Percentiles rank a stretch among this genome's conserved stretches.
Conservation (phyloP, 179 eudicot genomes). For the Patellifolia procumbens region DNA sequence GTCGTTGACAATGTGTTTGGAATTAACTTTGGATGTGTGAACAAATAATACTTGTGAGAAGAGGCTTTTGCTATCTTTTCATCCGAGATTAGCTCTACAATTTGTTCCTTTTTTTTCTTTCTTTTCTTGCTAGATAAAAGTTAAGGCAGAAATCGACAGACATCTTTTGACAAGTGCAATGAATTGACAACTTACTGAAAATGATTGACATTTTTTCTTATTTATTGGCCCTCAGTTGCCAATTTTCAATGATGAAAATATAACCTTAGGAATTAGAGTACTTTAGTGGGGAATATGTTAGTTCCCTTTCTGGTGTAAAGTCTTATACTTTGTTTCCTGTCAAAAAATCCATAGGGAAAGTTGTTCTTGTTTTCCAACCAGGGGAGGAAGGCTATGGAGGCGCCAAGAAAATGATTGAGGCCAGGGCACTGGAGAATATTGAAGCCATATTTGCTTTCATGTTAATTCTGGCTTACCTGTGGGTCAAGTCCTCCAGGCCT, state of each 20-base stretch:
- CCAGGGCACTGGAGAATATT: conserved; percentile 75
- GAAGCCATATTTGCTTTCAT: conserved; percentile 92
- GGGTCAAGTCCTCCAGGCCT: conserved; percentile 65
- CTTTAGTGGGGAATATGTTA: neutral
- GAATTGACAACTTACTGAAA: neutral
- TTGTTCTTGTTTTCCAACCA: conserved; percentile 91
- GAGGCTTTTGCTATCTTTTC: neutral
- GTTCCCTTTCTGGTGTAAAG: neutral
- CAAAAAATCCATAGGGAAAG: conserved; percentile 55
- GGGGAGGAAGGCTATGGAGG: conserved; percentile 97
- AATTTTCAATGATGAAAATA: no score
- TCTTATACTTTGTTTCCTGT: neutral
- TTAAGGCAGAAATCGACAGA: neutral
- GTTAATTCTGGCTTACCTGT: conserved; percentile 52
- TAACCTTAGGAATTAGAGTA: neutral
- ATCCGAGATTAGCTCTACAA: neutral
- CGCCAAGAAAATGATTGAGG: conserved; percentile 77
- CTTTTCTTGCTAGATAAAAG: conserved; percentile 7
- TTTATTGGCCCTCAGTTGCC: no score
- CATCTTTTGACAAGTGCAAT: neutral
- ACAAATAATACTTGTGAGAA: neutral
- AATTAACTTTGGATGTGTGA: neutral
- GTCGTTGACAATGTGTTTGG: neutral
- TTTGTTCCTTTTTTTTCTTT: neutral
- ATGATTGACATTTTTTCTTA: no score